Base-by-base conservation (phyloP, 441 rosid species). In the Biscutella laevigata region DNA sequence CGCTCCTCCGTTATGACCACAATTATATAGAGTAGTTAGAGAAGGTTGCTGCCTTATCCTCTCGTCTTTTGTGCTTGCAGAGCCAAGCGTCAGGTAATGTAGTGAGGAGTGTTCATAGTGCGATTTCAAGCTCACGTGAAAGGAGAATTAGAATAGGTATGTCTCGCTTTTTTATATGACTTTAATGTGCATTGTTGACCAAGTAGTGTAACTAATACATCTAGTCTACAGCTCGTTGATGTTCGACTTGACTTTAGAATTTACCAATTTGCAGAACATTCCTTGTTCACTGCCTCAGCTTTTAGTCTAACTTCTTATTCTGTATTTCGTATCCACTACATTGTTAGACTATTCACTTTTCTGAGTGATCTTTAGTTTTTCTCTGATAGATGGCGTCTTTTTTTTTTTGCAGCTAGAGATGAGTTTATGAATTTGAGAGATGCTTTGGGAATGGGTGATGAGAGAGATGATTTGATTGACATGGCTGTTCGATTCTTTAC, bases 391-490 rank as follows among this genome's bases (percentile, higher is more conserved):
- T n/a, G n/a, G n/a, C 46, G 28, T 57, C 45, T 7, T 40, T 27
- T 26, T 38, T 56, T 44, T 47, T 38, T 21, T 72, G 72, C 86
- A 91, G 96, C 95, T 49, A 45, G 45, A 41, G 84, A 82, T 27
- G 87, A 77, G 44, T 48, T 88, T 73, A 71, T 26, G 67, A 51
- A 60, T 39, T 51, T 86, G 72, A 75, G 70, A 71, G 64, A 71
- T 62, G 89, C 76, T 7, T 67, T 92, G 62, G 79, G 66, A 29
- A 82, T 88, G 62, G 85, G 83, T 66, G 88, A 77, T 67, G 84
- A 78, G 17, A 62, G 81, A 39, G 72, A 66, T 13, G 84, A 74
- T 29, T 53, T 88, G 16, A 74, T 79, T 64, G 43, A 62, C 46
- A 68, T 70, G 62, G 96, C 95, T 47, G 44, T 44, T 59, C 43